Evolutionary conservation across 495 filamentous ascomycete genomes (phyloP).

Genomic region (Articulospora tetracladia): DNA sequence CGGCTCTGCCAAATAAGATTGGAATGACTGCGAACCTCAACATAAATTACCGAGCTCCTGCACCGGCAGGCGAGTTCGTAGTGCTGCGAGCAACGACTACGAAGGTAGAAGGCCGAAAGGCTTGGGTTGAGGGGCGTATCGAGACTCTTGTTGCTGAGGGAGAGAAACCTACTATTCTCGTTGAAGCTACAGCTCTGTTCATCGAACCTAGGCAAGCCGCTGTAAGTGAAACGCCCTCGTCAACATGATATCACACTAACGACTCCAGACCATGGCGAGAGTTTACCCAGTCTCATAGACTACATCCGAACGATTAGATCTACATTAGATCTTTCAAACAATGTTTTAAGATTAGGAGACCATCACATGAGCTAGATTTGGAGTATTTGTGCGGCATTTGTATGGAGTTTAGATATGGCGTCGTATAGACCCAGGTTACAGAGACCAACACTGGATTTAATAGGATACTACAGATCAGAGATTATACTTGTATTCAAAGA

Average conservation of each 20-base stretch:
- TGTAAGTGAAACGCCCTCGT: conserved; percentile 6
- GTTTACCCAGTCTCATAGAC: conserved; percentile 17
- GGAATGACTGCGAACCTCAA: conserved; percentile 89
- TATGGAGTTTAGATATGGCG: background rate
- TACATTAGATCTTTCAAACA: background rate
- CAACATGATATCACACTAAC: background rate
- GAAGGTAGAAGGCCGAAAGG: conserved; percentile 91
- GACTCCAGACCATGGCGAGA: conserved; percentile 21
- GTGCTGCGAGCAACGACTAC: conserved; percentile 77
- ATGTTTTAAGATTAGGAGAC: background rate
- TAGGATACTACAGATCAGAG: too few relatives aligned
- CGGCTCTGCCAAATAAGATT: conserved; percentile 81
- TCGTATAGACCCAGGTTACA: background rate
- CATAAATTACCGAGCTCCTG: conserved; percentile 82
- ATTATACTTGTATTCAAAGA: too few relatives aligned
- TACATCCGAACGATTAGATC: background rate
- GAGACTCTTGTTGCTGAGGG: conserved; percentile 68
- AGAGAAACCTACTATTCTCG: conserved; percentile 61
- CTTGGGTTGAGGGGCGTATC: conserved; percentile 90
- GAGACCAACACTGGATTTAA: too few relatives aligned
- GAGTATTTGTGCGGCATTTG: background rate
- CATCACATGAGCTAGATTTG: background rate
- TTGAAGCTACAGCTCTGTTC: conserved; percentile 81
- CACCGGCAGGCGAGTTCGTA: conserved; percentile 69
- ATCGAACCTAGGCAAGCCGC: conserved; percentile 82